These are phyloP conservation scores for Aristolochia contorta DNA, from an alignment of 164 flowering plant genomes.

Conservation along the genomic window DNA sequence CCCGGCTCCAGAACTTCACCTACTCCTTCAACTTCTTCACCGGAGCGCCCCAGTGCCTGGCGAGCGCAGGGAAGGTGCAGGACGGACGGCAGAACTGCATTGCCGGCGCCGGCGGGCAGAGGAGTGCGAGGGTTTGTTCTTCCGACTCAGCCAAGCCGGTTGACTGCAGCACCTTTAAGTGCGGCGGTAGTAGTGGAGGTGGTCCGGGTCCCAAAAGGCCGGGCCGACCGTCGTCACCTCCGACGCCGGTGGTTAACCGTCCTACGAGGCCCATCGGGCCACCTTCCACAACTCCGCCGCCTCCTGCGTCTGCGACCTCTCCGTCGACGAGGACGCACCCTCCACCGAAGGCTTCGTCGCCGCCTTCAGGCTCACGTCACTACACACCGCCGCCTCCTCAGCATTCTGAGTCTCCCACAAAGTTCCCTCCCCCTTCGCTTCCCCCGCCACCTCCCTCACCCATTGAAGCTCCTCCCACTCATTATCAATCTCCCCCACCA, in stretches of 20 bases:
- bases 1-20: constrained; percentile 57
- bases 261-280: constrained; percentile 4
- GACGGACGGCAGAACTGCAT: constrained; percentile 47
- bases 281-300: constrained; percentile 13
- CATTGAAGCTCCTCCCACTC: background rate
- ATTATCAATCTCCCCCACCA: constrained; percentile 1
- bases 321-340: constrained; percentile 5
- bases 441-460: constrained; percentile 8
- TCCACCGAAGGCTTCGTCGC: background rate
- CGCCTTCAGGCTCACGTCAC: background rate
- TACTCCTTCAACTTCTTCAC: constrained; percentile 67
- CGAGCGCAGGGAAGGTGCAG: background rate
- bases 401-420: constrained; percentile 1
- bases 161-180: constrained; percentile 26
- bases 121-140: constrained; percentile 42
- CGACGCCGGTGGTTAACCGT: background rate
- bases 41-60: constrained; percentile 40
- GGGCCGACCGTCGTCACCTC: background rate
- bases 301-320: constrained; percentile 4
- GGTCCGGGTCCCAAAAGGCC: background rate
- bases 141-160: constrained; percentile 36
- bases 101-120: constrained; percentile 28
- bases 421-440: background rate
- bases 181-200: background rate
- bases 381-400: background rate